Evolutionary conservation across 768 basidiomycete species (phyloP), one percentile per base, ranked within the genome.

Genomic region (Mycena floridula): DNA sequence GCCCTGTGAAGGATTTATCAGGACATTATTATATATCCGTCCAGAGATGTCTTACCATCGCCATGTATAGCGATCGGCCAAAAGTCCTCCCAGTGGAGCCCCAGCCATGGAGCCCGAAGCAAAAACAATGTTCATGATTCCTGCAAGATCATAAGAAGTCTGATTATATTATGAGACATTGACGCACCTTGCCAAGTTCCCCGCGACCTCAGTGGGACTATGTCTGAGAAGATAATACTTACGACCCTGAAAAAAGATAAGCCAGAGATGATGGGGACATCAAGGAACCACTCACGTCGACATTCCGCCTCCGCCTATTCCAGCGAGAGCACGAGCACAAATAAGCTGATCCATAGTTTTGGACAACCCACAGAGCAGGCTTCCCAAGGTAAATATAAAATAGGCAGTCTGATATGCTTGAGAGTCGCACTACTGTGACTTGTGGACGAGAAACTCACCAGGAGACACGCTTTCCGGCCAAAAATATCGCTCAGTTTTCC

Each of bases 401-500:
- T 65, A 63, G 3, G 66, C 62, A 25, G 63, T 55, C 7, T 65
- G 40, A 39, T 13, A 24, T 3, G 16, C 23, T 16, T 35, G 32
- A 35, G 32, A 15, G 18, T 35, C 32, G 32, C 13, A 13, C 32
- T 4, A 15, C 18, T 35, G 13, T 3, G 3, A 35, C 15, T 35
- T 35, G 32, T 35, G 32, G n/a, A n/a, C n/a, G n/a, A n/a, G n/a
- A 15, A 18, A 35, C 32, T 35, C 15, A 48, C 9, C 8, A 48
- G 20, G 9, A 48, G 37, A 43, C 47, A 48, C 13, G 37, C 20
- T 20, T 45, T 49, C 12, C 48, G 36, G 15, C 48, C 48, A 45
- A 81, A 84, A 1, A 82, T 81, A 51, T 84, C 81, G 54, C 79
- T 76, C 26, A 76, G 59, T 59, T 84, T 82, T 4, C 81, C 81